phyloP scores from a whole-genome alignment of 805 yeast species.

The Candida xiaguanensis region DNA sequence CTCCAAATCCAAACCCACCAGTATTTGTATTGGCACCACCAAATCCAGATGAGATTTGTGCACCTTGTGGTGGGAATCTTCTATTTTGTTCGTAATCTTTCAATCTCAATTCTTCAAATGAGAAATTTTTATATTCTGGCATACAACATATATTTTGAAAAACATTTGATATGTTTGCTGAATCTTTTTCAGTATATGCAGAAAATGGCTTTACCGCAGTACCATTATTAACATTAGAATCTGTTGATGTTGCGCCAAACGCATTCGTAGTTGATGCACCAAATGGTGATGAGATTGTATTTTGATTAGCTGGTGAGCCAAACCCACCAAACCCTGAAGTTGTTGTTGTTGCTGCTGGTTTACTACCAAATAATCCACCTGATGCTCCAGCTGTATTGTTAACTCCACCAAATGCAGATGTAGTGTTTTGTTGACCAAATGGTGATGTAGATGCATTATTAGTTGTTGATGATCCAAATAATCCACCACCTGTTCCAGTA shows the following conservation, averaged over 20 bases:
- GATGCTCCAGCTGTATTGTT: constrained; percentile 16
- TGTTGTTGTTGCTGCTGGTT: constrained; percentile 9
- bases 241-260: constrained; percentile 22
- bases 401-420: constrained; percentile 37
- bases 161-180: constrained; percentile 41
- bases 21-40: constrained; percentile 13
- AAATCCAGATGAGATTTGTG: constrained; percentile 21
- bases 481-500: constrained; percentile 16
- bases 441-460: constrained; percentile 19
- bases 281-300: constrained; percentile 25
- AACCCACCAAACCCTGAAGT: constrained; percentile 18
- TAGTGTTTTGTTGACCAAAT: constrained; percentile 21
- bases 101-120: constrained; percentile 83
- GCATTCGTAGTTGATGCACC: constrained; percentile 16
- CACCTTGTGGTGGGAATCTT: constrained; percentile 30
- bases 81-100: constrained; percentile 82
- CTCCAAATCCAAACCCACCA: constrained; percentile 16
- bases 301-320: constrained; percentile 13
- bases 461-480: constrained; percentile 20
- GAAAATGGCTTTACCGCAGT: constrained; percentile 70
- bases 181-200: constrained; percentile 70
- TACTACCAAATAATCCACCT: constrained; percentile 29
- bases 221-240: constrained; percentile 50
- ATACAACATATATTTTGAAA: constrained; percentile 78
- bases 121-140: constrained; percentile 83